These are phyloP conservation scores for Pichia sp. DNA, from an alignment of 1,139 yeast species.

Conservation along the genomic window DNA sequence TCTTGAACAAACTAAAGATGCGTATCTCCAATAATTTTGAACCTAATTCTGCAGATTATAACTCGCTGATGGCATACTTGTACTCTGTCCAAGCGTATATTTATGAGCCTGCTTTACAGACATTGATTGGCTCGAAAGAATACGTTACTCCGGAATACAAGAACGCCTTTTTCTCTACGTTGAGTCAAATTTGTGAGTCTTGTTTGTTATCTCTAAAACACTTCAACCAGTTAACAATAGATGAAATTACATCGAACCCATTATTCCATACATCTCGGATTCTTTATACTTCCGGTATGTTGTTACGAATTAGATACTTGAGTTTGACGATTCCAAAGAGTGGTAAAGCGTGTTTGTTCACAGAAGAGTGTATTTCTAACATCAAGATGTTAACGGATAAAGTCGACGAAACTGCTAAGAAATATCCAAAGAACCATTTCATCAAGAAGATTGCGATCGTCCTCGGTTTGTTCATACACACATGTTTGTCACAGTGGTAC, in stretches of 20 bases:
- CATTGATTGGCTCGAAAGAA: conserved; percentile 19
- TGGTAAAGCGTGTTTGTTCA: conserved; percentile 44
- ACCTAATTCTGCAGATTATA: conserved; percentile 35
- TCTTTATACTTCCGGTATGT: conserved; percentile 66
- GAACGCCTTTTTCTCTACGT: conserved; percentile 37
- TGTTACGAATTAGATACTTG: conserved; percentile 57
- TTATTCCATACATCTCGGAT: conserved; percentile 62
- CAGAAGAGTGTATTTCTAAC: conserved; percentile 44
- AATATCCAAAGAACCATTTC: conserved; percentile 48
- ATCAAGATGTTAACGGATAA: conserved; percentile 45
- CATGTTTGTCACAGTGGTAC: conserved; percentile 51
- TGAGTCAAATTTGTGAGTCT: conserved; percentile 52
- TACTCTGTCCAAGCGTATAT: conserved; percentile 73
- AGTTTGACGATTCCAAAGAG: conserved; percentile 55
- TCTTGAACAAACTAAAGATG: conserved; percentile 39
- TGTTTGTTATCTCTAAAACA: conserved; percentile 53
- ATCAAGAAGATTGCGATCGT: conserved; percentile 54
- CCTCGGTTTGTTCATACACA: conserved; percentile 56
- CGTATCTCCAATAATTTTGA: conserved; percentile 31
- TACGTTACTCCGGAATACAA: conserved; percentile 23
- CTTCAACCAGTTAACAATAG: conserved; percentile 43
- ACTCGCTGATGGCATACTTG: conserved; percentile 48
- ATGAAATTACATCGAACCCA: conserved; percentile 55
- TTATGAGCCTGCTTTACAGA: conserved; percentile 50
- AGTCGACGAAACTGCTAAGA: conserved; percentile 37